Conservation (phyloP, 768 basidiomycete genomes). For the Rhizopogon salebrosus region DNA sequence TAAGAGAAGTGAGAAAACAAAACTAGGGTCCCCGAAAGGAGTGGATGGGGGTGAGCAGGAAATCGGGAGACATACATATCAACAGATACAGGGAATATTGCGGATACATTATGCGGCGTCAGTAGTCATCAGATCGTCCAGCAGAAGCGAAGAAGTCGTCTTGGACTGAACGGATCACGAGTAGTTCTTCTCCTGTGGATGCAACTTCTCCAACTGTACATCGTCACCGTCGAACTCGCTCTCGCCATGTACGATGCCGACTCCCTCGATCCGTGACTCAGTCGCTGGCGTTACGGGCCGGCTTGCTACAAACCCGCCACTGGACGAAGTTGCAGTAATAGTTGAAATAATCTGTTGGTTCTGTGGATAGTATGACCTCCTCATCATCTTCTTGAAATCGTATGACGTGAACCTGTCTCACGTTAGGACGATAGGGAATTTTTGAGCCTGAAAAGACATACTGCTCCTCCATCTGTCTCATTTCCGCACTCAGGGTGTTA, state of each 20-base stretch:
- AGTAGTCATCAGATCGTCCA: neutral
- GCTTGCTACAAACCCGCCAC: constrained; percentile 64
- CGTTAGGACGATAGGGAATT: constrained; percentile 5
- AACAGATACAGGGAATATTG: neutral
- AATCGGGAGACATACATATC: neutral
- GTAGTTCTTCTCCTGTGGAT: constrained; percentile 45
- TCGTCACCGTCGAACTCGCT: constrained; percentile 39
- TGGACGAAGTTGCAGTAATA: constrained; percentile 70
- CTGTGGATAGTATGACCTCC: constrained; percentile 86
- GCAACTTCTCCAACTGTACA: constrained; percentile 34
- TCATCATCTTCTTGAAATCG: constrained; percentile 88
- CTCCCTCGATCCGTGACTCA: constrained; percentile 40
- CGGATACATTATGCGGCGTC: neutral
- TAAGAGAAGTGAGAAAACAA: neutral
- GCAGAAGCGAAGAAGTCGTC: neutral
- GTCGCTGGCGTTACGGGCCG: constrained; percentile 64
- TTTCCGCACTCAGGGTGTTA: constrained; percentile 77
- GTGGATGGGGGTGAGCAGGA: neutral
- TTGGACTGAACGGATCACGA: constrained; percentile 27
- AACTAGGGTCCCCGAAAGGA: neutral
- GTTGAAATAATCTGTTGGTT: constrained; percentile 63
- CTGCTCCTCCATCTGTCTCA: constrained; percentile 99
- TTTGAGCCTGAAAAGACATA: constrained; percentile 35
- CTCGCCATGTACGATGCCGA: constrained; percentile 34
- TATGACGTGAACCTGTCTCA: constrained; percentile 76